phyloP scores from a whole-genome alignment of 192 early-diverging fungal species.

The Neocallimastix lanati region DNA sequence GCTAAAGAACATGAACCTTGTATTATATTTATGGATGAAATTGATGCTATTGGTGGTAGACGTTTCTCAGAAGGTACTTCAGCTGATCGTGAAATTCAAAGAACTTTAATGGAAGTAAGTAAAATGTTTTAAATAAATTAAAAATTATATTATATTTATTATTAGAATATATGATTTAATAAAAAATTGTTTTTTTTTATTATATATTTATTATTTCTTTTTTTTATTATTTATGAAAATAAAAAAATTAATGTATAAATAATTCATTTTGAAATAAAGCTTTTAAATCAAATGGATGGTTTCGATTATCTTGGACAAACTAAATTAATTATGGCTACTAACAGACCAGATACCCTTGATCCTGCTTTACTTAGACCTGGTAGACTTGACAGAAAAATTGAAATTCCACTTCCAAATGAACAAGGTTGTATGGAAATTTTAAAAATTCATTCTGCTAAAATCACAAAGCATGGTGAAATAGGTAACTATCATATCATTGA shows the following conservation, averaged over 20 bases:
- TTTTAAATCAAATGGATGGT: conserved; percentile 99
- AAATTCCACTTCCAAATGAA: conserved; percentile 97
- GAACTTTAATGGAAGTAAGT: conserved; percentile 81
- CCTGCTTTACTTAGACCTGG: conserved; percentile 94
- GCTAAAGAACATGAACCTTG: conserved; percentile 98
- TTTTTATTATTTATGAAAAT: no score
- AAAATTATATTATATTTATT: no score
- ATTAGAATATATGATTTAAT: no score
- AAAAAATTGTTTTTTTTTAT: no score
- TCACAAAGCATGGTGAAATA: conserved; percentile 93
- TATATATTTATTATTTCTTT: no score
- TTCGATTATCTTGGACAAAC: conserved; percentile 95
- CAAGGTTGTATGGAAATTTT: conserved; percentile 90
- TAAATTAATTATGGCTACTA: conserved; percentile 99
- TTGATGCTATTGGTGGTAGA: conserved; percentile 97
- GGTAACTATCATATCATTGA: conserved; percentile 41
- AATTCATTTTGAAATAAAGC: no score
- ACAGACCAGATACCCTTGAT: conserved; percentile 95
- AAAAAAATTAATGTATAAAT: no score
- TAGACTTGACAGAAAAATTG: conserved; percentile 94
- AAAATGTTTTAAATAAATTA: no score
- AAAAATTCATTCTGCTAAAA: conserved; percentile 84
- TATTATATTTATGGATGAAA: conserved; percentile 99
- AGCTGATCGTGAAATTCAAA: conserved; percentile 98
- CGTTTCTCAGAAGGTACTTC: conserved; percentile 99